phyloP scores from a whole-genome alignment of 805 yeast species.

The Candida morakotiae region DNA sequence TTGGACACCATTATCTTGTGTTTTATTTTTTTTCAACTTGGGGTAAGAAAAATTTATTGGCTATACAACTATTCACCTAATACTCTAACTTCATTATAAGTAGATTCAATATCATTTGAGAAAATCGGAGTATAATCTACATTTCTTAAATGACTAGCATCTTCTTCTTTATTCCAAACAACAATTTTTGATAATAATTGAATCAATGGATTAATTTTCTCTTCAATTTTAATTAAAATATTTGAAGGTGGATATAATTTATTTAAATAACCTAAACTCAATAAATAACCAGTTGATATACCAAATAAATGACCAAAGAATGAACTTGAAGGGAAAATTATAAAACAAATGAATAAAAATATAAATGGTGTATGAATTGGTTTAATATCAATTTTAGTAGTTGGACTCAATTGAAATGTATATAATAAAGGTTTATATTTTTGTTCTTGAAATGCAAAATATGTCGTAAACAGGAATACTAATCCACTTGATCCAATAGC shows the following conservation, averaged over 20 bases:
- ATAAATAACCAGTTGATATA: conserved; percentile 58
- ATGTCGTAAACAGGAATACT: conserved; percentile 64
- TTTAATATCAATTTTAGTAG: conserved; percentile 1
- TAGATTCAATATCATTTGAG: conserved; percentile 3
- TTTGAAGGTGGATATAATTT: conserved; percentile 64
- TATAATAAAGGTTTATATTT: conserved; percentile 35
- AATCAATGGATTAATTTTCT: conserved; percentile 47
- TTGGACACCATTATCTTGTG: too few species aligned
- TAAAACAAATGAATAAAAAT: conserved; percentile 35
- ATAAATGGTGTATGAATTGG: conserved; percentile 51
- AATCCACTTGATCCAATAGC: conserved; percentile 73
- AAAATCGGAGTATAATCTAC: conserved; percentile 7
- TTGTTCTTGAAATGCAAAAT: conserved; percentile 48
- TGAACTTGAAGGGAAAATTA: conserved; percentile 63
- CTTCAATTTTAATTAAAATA: conserved; percentile 62
- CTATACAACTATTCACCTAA: conserved; percentile 5
- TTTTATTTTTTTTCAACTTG: not conserved
- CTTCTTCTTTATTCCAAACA: conserved; percentile 56
- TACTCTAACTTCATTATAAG: conserved; percentile 7
- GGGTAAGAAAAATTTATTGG: conserved; percentile 2
- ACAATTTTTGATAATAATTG: conserved; percentile 50
- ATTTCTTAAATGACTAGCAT: conserved; percentile 21
- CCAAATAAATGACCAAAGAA: conserved; percentile 75
- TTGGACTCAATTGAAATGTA: conserved; percentile 13
- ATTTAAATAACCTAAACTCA: conserved; percentile 54